Base-by-base conservation (phyloP, 78 protist species). In the Isochrysis galbana region DNA sequence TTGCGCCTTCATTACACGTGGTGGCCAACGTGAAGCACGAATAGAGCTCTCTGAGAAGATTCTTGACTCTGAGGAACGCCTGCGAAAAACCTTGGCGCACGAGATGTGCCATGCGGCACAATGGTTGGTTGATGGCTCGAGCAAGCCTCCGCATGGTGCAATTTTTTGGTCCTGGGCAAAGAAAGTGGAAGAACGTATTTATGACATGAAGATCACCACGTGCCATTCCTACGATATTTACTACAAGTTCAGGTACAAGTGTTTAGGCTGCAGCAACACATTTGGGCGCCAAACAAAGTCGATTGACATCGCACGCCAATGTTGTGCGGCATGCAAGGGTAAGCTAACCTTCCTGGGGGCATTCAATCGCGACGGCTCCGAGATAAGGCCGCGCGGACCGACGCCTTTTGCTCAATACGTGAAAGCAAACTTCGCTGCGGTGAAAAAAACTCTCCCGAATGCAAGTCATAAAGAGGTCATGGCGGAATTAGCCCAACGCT, bases 81-180 rank as follows among this genome's bases (percentile, higher is more conserved):
- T 89, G 32, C 44, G 29, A 19, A 2, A 4, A 17, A 89, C 91
- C n/a, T 48, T 89, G 51, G 38, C 54, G 21, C 91, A 89, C 72
- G 91, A 89, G 80, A 7, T 89, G 80, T 89, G 91, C 44, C 91
- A 89, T 82, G 91, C 80, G 17, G 91, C 61, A 2, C 51, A 61
- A 5, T 89, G 74, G 74, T 34, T 89, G 5, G 55, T 89, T 7
- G 82, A 89, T 29, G 42, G 47, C 36, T 4, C 2, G 61, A 1
- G 0, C 36, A 14, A 67, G 22, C 91, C 91, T 17, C 91, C 91
- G 39, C 91, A 89, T 48, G 91, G 91, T 21, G 32, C 91, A 2
- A 29, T 32, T 36, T 89, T 89, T 10, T 17, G 38, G 72, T 7
- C 0, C 55, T 89, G 72, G 78, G 91, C 72, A n/a, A n/a, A n/a